phyloP scores from a whole-genome alignment of 1,284 basidiomycete genomes.

The Papiliotrema flavescens region DNA sequence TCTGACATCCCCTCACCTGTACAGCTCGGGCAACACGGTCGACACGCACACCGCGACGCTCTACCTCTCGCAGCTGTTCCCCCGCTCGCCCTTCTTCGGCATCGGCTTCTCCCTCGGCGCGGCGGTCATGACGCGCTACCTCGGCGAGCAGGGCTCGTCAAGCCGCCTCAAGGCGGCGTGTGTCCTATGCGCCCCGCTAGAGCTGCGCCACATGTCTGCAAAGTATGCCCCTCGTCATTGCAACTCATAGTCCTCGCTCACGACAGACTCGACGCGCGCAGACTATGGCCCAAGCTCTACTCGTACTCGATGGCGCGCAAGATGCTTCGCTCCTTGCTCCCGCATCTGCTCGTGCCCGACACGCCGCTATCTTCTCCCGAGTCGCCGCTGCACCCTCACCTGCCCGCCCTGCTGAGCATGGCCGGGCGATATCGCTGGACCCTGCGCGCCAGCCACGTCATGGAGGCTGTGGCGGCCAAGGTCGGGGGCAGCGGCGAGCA shows the following conservation, averaged over 20 bases:
- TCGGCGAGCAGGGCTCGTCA: conserved; percentile 75
- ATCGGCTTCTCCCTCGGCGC: conserved; percentile 93
- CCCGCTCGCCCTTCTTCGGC: conserved; percentile 75
- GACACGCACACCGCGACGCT: conserved; percentile 79
- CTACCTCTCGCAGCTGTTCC: conserved; percentile 70
- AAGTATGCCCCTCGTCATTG: conserved; percentile 71
- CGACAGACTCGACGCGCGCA: conserved; percentile 32
- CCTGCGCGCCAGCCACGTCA: conserved; percentile 20
- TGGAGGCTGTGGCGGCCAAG: conserved; percentile 20
- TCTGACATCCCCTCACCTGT: conserved; percentile 65
- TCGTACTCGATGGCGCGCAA: conserved; percentile 65
- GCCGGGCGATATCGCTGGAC: conserved; percentile 14
- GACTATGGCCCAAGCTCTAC: conserved; percentile 65
- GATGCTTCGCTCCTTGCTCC: conserved; percentile 19
- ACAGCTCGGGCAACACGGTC: conserved; percentile 75
- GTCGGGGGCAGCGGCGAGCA: conserved; percentile 20
- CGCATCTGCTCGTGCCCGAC: conserved; percentile 14
- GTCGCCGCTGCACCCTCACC: conserved; percentile 17
- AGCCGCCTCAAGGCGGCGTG: conserved; percentile 73
- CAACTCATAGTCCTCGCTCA: conserved; percentile 59
- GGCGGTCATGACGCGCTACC: conserved; percentile 82
- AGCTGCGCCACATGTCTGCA: conserved; percentile 56
- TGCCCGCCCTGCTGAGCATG: conserved; percentile 19
- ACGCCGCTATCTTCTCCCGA: conserved; percentile 13
- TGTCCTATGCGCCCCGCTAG: conserved; percentile 65